Evolutionary conservation across 371 early-diverging fungal genomes (phyloP), one percentile per base, ranked within the genome.

Genomic region (Lichtheimia ornata): DNA sequence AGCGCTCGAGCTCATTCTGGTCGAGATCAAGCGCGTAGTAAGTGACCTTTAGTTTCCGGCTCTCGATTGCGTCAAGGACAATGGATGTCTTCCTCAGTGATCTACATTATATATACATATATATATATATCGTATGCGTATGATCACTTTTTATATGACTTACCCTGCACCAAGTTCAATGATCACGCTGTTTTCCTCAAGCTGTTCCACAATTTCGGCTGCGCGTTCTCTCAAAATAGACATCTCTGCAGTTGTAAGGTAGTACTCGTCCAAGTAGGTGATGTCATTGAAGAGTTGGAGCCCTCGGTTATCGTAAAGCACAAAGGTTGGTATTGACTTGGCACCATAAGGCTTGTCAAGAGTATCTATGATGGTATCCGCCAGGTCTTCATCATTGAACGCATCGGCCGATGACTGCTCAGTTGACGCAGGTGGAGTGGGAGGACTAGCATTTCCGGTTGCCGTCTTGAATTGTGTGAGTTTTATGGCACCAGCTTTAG

Each of bases 1-100:
- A 84, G 45, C 85, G 82, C 35, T 84, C 83, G n/a, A 96, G 75
- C 40, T 94, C 92, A 18, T 83, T 70, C 17, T 88, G 86, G 68
- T 92, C 91, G 30, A 96, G 85, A 65, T 96, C 97, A n/a, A 95
- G 76, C n/a, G 97, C 95, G 67, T 91, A 94, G 73, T 95, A 96
- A 0, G 87, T 87, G 17, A 93, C 80, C 22, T 80, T 81, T 27
- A 78, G 77, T 50, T 79, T 76, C 43, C 73, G 81, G 58, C 73
- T 66, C 67, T 91, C 87, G 6, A 95, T 83, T 1, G 91, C 88
- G 14, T 90, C 76, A 6, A 95, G 79, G 4, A 95, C 75, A 30
- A 92, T 72, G 52, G 86, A 83, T 4, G 95, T 94, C 71, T 96
- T 96, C 54, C 95, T 88, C 66, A 96, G 86, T 5, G 95, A 85